Conservation (phyloP, 176 grass and related monocot genomes). For the Puccinellia tenuiflora region DNA sequence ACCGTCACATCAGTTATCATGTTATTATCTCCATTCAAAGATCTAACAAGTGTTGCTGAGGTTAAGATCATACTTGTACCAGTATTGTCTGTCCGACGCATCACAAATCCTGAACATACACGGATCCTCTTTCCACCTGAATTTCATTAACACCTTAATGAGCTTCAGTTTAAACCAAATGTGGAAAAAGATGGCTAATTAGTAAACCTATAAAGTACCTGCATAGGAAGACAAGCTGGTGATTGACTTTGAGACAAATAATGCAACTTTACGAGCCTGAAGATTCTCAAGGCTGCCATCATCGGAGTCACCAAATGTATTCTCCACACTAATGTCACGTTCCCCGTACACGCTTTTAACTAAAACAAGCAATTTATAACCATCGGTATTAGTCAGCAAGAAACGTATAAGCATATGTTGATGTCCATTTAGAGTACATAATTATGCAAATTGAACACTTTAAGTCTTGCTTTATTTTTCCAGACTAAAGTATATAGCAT, state of each 20-base stretch:
- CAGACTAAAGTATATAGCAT: not conserved
- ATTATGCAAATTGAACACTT: not conserved
- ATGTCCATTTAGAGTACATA: not conserved
- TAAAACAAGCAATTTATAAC: not conserved
- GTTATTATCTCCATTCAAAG: not conserved
- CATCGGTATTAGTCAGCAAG: not conserved
- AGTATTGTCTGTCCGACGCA: not conserved
- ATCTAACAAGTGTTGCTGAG: constrained; percentile 8
- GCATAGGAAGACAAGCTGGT: not conserved
- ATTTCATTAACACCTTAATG: not conserved
- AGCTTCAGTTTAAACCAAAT: not conserved
- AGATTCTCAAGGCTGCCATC: constrained; percentile 1
- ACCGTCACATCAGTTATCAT: not conserved
- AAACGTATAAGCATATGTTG: not conserved
- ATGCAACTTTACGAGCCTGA: not conserved
- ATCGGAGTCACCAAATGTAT: not conserved
- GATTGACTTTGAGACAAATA: not conserved
- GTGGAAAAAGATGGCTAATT: not conserved
- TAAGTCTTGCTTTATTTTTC: not conserved
- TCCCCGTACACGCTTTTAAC: not conserved
- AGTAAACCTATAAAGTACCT: constrained; percentile 1
- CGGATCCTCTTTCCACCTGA: constrained; percentile 18
- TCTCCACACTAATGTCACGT: not conserved
- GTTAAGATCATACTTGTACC: not conserved
- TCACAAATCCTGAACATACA: constrained; percentile 16